phyloP scores from a whole-genome alignment of 2,329 filamentous ascomycete genomes.

The Talaromyces sp. region DNA sequence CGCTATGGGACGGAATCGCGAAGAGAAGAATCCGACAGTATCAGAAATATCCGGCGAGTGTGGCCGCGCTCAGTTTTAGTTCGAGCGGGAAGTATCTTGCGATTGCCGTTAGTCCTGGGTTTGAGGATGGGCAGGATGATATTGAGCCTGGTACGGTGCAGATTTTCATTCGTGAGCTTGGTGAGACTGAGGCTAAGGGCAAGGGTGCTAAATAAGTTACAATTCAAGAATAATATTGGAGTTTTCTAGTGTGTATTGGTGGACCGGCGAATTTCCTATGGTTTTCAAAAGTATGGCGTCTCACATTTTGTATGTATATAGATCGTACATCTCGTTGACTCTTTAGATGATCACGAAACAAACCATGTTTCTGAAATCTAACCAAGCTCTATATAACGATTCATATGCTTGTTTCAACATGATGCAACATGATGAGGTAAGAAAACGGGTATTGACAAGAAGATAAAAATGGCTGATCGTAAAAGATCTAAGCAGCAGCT shows the following conservation, averaged over 20 bases:
- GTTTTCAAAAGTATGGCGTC: slow-evolving; percentile 11
- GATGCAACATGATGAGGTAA: neutral
- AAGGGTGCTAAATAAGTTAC: slow-evolving; percentile 66
- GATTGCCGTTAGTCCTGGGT: slow-evolving; percentile 78
- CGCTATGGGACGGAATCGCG: slow-evolving; percentile 85
- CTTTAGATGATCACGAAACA: neutral
- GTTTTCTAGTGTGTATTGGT: neutral
- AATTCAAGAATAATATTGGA: neutral
- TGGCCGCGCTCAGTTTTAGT: slow-evolving; percentile 76
- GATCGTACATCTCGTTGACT: neutral
- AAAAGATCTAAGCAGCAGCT: slow-evolving; percentile 30
- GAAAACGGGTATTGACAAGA: slow-evolving; percentile 15
- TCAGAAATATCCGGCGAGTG: slow-evolving; percentile 75
- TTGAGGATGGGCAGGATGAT: slow-evolving; percentile 83
- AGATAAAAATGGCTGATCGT: neutral
- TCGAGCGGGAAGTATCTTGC: slow-evolving; percentile 74
- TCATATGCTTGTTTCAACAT: neutral
- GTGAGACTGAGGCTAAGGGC: slow-evolving; percentile 82
- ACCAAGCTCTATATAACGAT: neutral
- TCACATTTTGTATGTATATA: slow-evolving; percentile 14
- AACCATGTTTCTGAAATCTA: neutral
- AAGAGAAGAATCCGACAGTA: slow-evolving; percentile 90
- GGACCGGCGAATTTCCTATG: slow-evolving; percentile 19
- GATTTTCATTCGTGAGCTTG: slow-evolving; percentile 78
- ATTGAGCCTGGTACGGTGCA: slow-evolving; percentile 68